Percentiles rank a stretch among this genome's conserved stretches.
These are phyloP conservation scores for Pelagomonas calceolata DNA, from an alignment of 108 stramenopile genomes.

Conservation along the genomic window DNA sequence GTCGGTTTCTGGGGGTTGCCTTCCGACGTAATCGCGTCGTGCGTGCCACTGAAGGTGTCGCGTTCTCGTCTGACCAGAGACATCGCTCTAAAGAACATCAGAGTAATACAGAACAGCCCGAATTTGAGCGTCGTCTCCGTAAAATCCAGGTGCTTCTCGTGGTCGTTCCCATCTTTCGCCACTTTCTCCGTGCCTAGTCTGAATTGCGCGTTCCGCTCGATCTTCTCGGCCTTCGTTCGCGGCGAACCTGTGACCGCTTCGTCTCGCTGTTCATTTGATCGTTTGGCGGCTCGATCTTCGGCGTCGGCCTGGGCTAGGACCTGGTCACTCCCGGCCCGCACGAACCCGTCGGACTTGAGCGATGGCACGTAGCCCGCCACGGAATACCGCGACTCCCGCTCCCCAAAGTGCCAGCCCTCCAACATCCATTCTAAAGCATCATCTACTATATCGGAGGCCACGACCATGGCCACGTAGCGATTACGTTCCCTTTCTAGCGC, in stretches of 20 bases:
- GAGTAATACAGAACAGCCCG: constrained; percentile 30
- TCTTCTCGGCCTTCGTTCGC: constrained; percentile 1
- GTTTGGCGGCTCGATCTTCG: background rate
- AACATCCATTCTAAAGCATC: constrained; percentile 53
- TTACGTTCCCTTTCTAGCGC: constrained; percentile 41
- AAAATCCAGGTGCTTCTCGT: constrained; percentile 9
- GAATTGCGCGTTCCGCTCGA: background rate
- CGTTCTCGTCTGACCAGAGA: constrained; percentile 22
- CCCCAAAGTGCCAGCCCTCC: constrained; percentile 58
- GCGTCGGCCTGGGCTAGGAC: background rate
- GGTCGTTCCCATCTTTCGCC: constrained; percentile 7
- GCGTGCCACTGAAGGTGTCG: background rate
- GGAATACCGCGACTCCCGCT: constrained; percentile 24
- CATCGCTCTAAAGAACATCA: constrained; percentile 41
- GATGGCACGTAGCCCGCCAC: constrained; percentile 26
- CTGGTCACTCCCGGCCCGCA: constrained; percentile 15
- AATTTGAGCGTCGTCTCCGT: constrained; percentile 26
- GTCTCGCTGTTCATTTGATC: no score
- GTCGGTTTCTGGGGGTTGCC: constrained; percentile 11
- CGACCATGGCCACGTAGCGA: constrained; percentile 34
- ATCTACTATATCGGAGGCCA: constrained; percentile 36
- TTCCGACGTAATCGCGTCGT: background rate
- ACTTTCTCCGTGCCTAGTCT: constrained; percentile 7
- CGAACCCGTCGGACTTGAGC: constrained; percentile 17
- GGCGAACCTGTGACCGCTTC: constrained; percentile 1